These are phyloP conservation scores for Sporothrix euskadiensis DNA, from an alignment of 2,329 filamentous ascomycete species.

Conservation along the genomic window DNA sequence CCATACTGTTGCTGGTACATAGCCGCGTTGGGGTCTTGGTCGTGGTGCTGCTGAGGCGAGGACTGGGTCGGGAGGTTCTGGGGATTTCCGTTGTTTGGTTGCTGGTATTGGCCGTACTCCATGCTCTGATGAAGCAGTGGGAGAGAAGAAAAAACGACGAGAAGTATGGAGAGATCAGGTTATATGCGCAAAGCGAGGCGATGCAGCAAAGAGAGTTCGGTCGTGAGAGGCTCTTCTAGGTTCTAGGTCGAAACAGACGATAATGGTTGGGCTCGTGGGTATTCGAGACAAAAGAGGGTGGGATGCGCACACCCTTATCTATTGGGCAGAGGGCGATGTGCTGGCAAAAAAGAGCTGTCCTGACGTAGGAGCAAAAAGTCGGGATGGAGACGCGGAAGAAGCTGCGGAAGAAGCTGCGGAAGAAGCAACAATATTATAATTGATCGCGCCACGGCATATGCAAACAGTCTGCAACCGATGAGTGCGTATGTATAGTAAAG, in stretches of 20 bases:
- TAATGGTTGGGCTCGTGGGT: conserved; percentile 20
- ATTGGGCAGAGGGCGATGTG: conserved; percentile 63
- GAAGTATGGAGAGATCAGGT: too few relatives aligned
- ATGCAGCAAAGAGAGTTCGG: neutral
- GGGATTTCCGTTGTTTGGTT: conserved; percentile 65
- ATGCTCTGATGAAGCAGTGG: conserved; percentile 51
- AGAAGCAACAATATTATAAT: conserved; percentile 40
- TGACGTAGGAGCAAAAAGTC: conserved; percentile 40
- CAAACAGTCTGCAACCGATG: conserved; percentile 51
- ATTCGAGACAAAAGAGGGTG: conserved; percentile 41
- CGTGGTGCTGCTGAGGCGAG: conserved; percentile 60
- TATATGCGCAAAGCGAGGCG: conserved; percentile 1
- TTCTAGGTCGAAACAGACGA: neutral
- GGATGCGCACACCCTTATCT: conserved; percentile 54
- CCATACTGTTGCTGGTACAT: conserved; percentile 79
- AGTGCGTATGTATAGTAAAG: conserved; percentile 34
- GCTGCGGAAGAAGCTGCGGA: neutral
- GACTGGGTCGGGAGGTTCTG: conserved; percentile 71
- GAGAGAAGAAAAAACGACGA: neutral
- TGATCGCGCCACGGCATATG: conserved; percentile 60
- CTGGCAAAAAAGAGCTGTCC: conserved; percentile 57
- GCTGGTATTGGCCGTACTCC: conserved; percentile 75
- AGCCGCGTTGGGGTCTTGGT: conserved; percentile 60
- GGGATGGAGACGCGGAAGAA: conserved; percentile 44
- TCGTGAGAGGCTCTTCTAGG: neutral